phyloP scores from a whole-genome alignment of 2,329 filamentous ascomycete genomes.

The Epichloe glyceriae region DNA sequence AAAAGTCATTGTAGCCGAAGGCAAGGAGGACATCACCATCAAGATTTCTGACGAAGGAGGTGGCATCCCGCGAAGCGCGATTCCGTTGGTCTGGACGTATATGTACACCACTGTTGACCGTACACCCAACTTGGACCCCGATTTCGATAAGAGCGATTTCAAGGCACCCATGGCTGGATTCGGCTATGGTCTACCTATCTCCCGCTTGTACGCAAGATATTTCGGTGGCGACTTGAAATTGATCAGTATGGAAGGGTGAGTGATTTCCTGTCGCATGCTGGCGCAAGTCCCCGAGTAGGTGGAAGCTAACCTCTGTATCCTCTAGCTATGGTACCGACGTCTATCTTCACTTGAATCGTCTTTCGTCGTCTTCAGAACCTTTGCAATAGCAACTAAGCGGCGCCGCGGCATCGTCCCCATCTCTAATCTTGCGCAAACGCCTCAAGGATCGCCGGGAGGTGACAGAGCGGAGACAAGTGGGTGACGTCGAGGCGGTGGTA shows the following conservation, averaged over 20 bases:
- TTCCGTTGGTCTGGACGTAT: slow-evolving; percentile 98
- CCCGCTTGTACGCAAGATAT: slow-evolving; percentile 85
- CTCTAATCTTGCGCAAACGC: slow-evolving; percentile 45
- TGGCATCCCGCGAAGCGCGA: slow-evolving; percentile 82
- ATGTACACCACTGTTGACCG: slow-evolving; percentile 99
- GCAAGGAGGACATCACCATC: slow-evolving; percentile 97
- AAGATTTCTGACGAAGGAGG: slow-evolving; percentile 96
- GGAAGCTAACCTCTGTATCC: slow-evolving; percentile 9
- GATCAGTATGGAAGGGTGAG: slow-evolving; percentile 98
- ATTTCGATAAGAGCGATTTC: slow-evolving; percentile 98
- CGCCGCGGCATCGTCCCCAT: slow-evolving; percentile 21
- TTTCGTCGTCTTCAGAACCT: slow-evolving; percentile 91
- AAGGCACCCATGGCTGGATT: slow-evolving; percentile 99
- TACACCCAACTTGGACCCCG: slow-evolving; percentile 86
- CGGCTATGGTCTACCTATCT: slow-evolving; percentile 94
- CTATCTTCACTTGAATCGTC: slow-evolving; percentile 90
- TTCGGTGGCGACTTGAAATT: slow-evolving; percentile 95
- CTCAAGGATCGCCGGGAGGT: slow-evolving; percentile 56
- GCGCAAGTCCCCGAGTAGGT: neutral
- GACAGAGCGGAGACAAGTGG: slow-evolving; percentile 78
- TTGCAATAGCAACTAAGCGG: slow-evolving; percentile 76
- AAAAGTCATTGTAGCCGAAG: slow-evolving; percentile 94
- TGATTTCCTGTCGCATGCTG: slow-evolving; percentile 9
- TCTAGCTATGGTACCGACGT: slow-evolving; percentile 91
- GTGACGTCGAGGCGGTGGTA: slow-evolving; percentile 70